phyloP scores from a whole-genome alignment of 129 eudicot genomes.

The Escallonia rubra region DNA sequence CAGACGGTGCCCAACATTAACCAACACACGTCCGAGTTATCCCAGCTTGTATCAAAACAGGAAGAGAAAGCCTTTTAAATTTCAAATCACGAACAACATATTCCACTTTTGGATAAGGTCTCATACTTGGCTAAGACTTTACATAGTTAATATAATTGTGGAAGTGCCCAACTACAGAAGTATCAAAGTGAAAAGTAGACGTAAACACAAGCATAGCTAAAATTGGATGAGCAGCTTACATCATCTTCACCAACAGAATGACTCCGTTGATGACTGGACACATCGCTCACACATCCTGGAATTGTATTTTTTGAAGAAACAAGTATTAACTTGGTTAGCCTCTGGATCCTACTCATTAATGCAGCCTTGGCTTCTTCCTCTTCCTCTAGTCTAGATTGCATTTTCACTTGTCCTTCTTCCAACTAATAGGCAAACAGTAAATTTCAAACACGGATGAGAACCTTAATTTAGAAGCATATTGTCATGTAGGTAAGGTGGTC shows the following conservation, averaged over 20 bases:
- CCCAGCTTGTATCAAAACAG: too few relatives aligned
- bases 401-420: slow-evolving; percentile 98
- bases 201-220: slow-evolving; percentile 1
- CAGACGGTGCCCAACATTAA: neutral
- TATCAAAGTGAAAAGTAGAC: neutral
- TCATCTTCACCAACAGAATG: slow-evolving; percentile 61
- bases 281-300: slow-evolving; percentile 58
- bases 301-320: slow-evolving; percentile 87
- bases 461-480: neutral
- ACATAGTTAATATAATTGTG: too few relatives aligned
- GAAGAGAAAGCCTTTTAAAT: too few relatives aligned
- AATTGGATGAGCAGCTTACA: slow-evolving; percentile 40
- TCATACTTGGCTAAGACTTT: too few relatives aligned
- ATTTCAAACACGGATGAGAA: slow-evolving; percentile 12
- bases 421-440: slow-evolving; percentile 40
- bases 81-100: too few relatives aligned
- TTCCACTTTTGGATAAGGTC: too few relatives aligned
- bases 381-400: slow-evolving; percentile 96
- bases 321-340: slow-evolving; percentile 91
- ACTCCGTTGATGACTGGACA: slow-evolving; percentile 50
- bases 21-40: too few relatives aligned
- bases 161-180: too few relatives aligned
- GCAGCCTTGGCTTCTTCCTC: slow-evolving; percentile 99
- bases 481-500: neutral
- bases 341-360: slow-evolving; percentile 95